phyloP scores from a whole-genome alignment of 2,329 filamentous ascomycete species.

The Colletotrichum musicola region DNA sequence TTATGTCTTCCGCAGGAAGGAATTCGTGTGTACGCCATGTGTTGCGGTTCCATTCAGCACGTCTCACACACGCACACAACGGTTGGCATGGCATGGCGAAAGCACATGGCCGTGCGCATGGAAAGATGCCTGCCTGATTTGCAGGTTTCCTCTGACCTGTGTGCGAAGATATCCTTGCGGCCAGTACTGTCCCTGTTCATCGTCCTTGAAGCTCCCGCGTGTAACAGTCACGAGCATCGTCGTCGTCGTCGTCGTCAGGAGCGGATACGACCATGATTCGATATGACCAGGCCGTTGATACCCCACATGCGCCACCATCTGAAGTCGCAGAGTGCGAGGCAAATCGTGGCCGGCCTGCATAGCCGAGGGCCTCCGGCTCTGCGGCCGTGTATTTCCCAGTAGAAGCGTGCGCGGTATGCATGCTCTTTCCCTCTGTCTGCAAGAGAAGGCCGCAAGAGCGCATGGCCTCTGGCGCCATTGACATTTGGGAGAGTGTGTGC shows the following conservation, averaged over 20 bases:
- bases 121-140: background rate
- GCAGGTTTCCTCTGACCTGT: slow-evolving; percentile 1
- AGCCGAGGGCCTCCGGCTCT: slow-evolving; percentile 54
- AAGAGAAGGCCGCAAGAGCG: slow-evolving; percentile 26
- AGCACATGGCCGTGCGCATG: slow-evolving; percentile 4
- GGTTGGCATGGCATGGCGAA: background rate
- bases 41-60: background rate
- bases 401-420: slow-evolving; percentile 40
- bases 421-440: slow-evolving; percentile 30
- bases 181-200: background rate
- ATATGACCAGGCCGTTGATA: slow-evolving; percentile 5
- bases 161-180: slow-evolving; percentile 3
- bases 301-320: slow-evolving; percentile 39
- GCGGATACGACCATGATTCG: slow-evolving; percentile 1
- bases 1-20: slow-evolving; percentile 1
- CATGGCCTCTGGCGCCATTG: slow-evolving; percentile 5
- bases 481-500: slow-evolving; percentile 19
- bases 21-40: slow-evolving; percentile 11
- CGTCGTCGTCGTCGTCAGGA: background rate
- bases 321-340: slow-evolving; percentile 26
- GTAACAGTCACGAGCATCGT: slow-evolving; percentile 5
- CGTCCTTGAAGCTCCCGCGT: background rate
- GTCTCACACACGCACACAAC: background rate
- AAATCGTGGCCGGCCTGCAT: slow-evolving; percentile 47
- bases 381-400: slow-evolving; percentile 45